Base-by-base conservation (phyloP, 2,329 filamentous ascomycete species). In the Penicillium sp. region DNA sequence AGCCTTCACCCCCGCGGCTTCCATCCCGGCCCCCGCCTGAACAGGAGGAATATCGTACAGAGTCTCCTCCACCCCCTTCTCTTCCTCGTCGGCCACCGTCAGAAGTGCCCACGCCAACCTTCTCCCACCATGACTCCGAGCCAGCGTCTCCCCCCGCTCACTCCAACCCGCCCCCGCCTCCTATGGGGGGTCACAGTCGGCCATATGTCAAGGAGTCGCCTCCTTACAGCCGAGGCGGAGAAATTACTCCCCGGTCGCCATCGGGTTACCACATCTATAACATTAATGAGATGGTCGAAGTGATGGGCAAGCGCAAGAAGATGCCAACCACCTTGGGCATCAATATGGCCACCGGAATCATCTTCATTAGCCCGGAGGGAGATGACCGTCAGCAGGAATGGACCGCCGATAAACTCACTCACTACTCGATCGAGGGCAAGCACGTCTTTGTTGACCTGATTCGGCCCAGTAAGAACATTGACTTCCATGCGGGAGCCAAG, bases 291-390 rank as follows among this genome's bases (percentile, higher is more conserved):
- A 95, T 95, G 86, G 82, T 95, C 4, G 91, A 90, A n/a, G 83
- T 93, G 39, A 90, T 95, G 82, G 91, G 91, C 48, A 95, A 95
- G 74, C 86, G 88, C 62, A 95, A 95, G 76, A 97, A 97, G 73
- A 93, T 96, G 88, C 90, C 91, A 1, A 95, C 90, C n/a, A 95
- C 88, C 0, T 71, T 97, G 34, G 91, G 91, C n/a, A 85, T 97
- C 63, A 96, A 97, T 65, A 76, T 93, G 47, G 84, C 85, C 41
- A 94, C 88, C 12, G 90, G 90, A 35, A 81, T 85, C 29, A 94
- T 98, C 57, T 83, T 95, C 70, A 88, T 98, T 59, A 87, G 90
- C 0, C 90, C 91, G 0, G 91, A 88, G 43, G 79, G 83, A 52
- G 89, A 96, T 66, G 90, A 89, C 1, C 85, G 87, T 3, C 84